phyloP scores from a whole-genome alignment of 2,329 filamentous ascomycete genomes.

The Triangularia verruculosa region DNA sequence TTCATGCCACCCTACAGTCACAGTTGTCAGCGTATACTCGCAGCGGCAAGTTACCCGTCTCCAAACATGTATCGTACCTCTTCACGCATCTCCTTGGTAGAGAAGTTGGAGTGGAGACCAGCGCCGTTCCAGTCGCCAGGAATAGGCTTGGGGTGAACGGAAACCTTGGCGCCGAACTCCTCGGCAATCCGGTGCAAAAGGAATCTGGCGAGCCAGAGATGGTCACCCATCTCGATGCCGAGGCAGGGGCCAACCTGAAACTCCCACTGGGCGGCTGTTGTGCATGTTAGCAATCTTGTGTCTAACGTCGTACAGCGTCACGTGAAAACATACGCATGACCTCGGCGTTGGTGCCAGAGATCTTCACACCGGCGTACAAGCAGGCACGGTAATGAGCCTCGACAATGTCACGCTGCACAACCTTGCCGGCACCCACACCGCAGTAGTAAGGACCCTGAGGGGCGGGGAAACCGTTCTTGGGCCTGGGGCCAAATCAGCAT shows the following conservation, averaged over 20 bases:
- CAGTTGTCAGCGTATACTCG: not conserved
- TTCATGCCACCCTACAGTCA: conserved; percentile 75
- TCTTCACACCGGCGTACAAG: conserved; percentile 85
- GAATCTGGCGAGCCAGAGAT: conserved; percentile 93
- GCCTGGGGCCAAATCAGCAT: conserved; percentile 7
- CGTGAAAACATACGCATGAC: conserved; percentile 54
- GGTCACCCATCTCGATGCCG: conserved; percentile 90
- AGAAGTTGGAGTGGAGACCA: conserved; percentile 92
- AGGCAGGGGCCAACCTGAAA: conserved; percentile 91
- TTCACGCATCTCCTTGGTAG: conserved; percentile 79
- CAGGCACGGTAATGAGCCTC: conserved; percentile 74
- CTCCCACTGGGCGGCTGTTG: conserved; percentile 75
- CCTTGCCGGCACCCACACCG: conserved; percentile 94
- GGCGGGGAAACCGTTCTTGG: conserved; percentile 51
- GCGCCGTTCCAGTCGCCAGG: conserved; percentile 95
- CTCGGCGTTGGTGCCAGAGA: conserved; percentile 98
- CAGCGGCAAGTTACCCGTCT: not conserved
- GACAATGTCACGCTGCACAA: conserved; percentile 96
- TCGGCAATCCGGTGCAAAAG: conserved; percentile 80
- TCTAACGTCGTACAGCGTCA: not conserved
- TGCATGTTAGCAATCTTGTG: conserved; percentile 4
- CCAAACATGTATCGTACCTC: conserved; percentile 42
- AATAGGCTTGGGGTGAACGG: conserved; percentile 93
- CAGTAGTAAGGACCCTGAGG: conserved; percentile 97
- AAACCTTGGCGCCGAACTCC: conserved; percentile 94